A percentile compares a stretch with the other conserved stretches of the same genome.
Evolutionary conservation across 257 asterid species (phyloP).

Genomic region (Paraleonurus japonicus): DNA sequence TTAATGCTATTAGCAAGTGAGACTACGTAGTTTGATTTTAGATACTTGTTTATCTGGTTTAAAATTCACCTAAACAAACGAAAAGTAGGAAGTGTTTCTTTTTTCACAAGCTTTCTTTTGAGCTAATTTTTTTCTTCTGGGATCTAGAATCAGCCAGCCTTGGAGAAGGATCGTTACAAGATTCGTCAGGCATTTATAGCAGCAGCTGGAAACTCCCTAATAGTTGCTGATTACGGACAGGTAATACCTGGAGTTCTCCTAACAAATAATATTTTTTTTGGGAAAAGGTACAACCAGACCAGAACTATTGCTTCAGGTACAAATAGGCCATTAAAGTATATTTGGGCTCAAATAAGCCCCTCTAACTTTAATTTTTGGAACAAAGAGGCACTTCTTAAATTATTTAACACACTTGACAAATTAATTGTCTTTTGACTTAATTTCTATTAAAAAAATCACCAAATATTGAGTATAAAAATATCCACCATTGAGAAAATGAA

Average conservation of each 20-base stretch:
- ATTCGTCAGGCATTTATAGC: constrained; percentile 93
- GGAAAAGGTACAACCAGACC: too few species aligned
- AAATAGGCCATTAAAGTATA: too few species aligned
- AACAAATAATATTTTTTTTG: not conserved
- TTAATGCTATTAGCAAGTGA: constrained; percentile 1
- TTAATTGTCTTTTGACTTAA: too few species aligned
- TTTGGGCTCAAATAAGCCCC: too few species aligned
- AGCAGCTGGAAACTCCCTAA: constrained; percentile 84
- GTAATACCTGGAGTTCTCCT: constrained; percentile 35
- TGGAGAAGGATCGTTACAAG: constrained; percentile 98
- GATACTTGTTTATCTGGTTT: not conserved
- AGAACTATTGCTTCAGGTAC: too few species aligned
- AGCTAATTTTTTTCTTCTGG: constrained; percentile 17
- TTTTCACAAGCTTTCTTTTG: not conserved
- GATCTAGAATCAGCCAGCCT: constrained; percentile 89
- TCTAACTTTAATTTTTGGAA: too few species aligned
- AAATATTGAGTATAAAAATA: too few species aligned
- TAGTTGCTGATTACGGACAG: constrained; percentile 98
- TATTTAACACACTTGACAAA: too few species aligned
- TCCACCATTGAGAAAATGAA: too few species aligned
- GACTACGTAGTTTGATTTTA: not conserved
- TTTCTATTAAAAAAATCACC: too few species aligned
- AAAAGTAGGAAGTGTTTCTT: not conserved
- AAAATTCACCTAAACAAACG: not conserved
- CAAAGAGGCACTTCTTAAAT: too few species aligned